Conservation (phyloP, 1,139 yeast species). For the Scheffersomyces titani region DNA sequence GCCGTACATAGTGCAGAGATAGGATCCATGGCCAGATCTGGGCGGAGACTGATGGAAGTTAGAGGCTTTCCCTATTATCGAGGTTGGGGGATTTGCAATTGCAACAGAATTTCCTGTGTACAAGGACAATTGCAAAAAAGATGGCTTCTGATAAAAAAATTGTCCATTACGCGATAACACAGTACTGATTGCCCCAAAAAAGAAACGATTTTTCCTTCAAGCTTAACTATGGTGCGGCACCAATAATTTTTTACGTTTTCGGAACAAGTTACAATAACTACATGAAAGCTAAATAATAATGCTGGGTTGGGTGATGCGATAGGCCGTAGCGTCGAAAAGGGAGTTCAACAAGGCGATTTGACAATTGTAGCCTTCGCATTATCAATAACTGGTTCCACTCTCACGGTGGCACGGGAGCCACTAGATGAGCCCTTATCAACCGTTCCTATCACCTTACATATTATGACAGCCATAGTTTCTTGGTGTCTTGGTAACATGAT, state of each 20-base stretch:
- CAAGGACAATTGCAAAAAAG: background rate
- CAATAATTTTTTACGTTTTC: background rate
- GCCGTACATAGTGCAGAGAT: background rate
- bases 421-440: background rate
- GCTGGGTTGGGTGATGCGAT: background rate
- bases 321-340: background rate
- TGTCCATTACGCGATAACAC: constrained; percentile 9
- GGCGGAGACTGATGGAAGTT: background rate
- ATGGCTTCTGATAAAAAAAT: constrained; percentile 3
- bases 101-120: background rate
- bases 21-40: background rate
- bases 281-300: background rate
- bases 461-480: background rate
- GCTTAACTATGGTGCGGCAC: constrained; percentile 1
- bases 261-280: background rate
- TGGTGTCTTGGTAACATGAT: background rate
- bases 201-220: background rate
- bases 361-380: background rate
- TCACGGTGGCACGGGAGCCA: background rate
- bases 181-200: background rate
- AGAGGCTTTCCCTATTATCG: background rate
- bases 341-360: background rate
- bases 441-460: background rate
- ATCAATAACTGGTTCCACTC: background rate
- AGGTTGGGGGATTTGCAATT: background rate